Evolutionary conservation across 257 asterid species (phyloP), one percentile per base, ranked within the genome.

Genomic region (Coffea eugenioides): DNA sequence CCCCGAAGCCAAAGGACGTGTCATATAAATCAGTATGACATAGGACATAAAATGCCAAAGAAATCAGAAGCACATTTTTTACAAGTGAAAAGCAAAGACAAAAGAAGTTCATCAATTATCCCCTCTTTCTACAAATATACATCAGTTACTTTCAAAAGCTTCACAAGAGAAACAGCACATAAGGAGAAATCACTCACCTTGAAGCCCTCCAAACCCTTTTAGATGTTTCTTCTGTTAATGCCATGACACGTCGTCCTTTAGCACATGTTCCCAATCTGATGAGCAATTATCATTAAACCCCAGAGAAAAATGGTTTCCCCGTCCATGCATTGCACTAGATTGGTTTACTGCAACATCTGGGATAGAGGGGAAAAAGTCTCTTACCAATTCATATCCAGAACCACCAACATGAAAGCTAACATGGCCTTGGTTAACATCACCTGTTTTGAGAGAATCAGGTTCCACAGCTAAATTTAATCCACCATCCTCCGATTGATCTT

Each of bases 231-330:
- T 56, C 65, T 70, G 72, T 31, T 79, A 71, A 34, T 84, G 90
- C 91, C 90, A 90, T 8, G 90, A 79, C 64, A 84, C 74, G 21
- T 92, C 97, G 76, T 95, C 99, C 82, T 88, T 91, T 78, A 81
- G 74, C 0, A 95, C 93, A 84, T 95, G 98, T 77, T 95, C 99
- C 99, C 99, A 95, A 56, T 93, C 99, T 0, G 97, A 93, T 16
- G 97, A 88, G 74, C 90, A 82, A 76, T 88, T 85, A 71, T 86
- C 95, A 69, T 62, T 86, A 85, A 86, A 86, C 69, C 90, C 90
- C 2, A 83, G 21, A 49, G 82, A 83, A 77, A 51, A 62, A 23
- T 73, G 87, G 79, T 69, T 76, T 52, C 75, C 80, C 76, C 31
- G 83, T 82, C 73, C 82, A 73, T 75, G 71, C 56, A 75, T 78